Base-by-base conservation (phyloP, 306 rosid genomes). In the Begonia fuchsioides region DNA sequence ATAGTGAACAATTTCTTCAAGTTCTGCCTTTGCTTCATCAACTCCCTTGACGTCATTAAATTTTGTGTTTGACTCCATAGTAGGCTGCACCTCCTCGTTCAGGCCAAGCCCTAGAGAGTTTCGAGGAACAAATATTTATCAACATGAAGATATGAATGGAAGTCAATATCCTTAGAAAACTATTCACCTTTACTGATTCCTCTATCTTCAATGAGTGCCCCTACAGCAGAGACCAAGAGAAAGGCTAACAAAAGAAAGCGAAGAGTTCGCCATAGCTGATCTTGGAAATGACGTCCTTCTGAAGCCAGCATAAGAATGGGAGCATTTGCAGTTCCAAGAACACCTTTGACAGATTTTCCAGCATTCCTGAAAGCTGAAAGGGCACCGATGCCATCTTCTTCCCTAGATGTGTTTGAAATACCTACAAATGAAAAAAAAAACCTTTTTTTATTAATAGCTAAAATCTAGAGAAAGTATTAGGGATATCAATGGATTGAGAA, bases 1-100 rank as follows among this genome's bases (percentile, higher is more conserved):
- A 73, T 83, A 78, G 73, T 74, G 83, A 66, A 88, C 95, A 50
- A 88, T 78, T 74, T 88, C 93, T 68, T 88, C 96, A 40, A 88
- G 70, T 66, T 83, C 96, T 13, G 79, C 77, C 71, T 88, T 88
- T 12, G 93, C 96, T 72, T 83, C 96, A 57, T 88, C 95, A 56
- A 72, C 86, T 45, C 95, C 96, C 72, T 83, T 81, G 48, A 81
- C 95, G 43, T 83, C 93, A 13, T 44, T 74, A 64, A 88, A 83
- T 58, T 71, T 88, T 46, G 96, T 83, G 60, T 66, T 83, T 12
- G 86, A 63, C 51, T 70, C 90, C 72, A 81, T 19, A 77, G 68
- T 74, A 55, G 96, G 95, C 63, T 72, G 76, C 57, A 83, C 86
- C 66, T 78, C 82, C 60, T 78, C 83, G 51, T 58, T 60, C 47